A percentile compares a stretch with the other conserved stretches of the same genome.
These are phyloP conservation scores for Coniochaeta prunicola DNA, from an alignment of 2,329 filamentous ascomycete genomes.

Conservation along the genomic window DNA sequence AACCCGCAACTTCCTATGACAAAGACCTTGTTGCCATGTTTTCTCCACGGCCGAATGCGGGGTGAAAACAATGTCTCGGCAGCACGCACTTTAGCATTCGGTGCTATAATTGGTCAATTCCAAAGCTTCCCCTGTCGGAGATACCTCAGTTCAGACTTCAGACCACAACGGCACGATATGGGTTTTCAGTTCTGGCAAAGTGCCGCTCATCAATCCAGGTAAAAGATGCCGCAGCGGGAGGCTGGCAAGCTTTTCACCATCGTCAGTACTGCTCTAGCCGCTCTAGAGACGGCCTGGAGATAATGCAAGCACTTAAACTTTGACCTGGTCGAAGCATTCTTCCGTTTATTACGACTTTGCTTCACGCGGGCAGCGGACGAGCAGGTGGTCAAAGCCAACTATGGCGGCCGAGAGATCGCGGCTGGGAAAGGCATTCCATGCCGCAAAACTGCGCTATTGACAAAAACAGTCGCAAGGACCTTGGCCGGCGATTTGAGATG, in stretches of 20 bases:
- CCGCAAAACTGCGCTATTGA: neutral
- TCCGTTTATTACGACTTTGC: neutral
- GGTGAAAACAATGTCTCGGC: conserved; percentile 1
- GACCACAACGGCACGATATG: conserved; percentile 7
- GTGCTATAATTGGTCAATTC: neutral
- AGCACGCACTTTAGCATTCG: neutral
- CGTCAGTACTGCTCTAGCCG: neutral
- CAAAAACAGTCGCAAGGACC: neutral
- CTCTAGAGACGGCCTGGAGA: conserved; percentile 5
- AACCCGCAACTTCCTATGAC: too few species aligned
- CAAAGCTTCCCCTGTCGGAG: conserved; percentile 4
- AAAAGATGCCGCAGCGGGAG: neutral
- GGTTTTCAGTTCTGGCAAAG: neutral
- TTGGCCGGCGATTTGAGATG: neutral
- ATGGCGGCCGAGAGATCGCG: neutral
- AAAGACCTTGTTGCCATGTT: neutral
- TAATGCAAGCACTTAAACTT: conserved; percentile 13
- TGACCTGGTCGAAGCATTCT: neutral
- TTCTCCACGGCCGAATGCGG: neutral
- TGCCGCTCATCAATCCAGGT: neutral
- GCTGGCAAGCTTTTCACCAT: neutral
- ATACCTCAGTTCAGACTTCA: neutral
- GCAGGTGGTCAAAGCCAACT: neutral
- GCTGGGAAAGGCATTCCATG: neutral
- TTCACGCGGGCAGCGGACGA: neutral